Evolutionary conservation across 257 asterid species (phyloP).

Genomic region (Ilex aquifolium): DNA sequence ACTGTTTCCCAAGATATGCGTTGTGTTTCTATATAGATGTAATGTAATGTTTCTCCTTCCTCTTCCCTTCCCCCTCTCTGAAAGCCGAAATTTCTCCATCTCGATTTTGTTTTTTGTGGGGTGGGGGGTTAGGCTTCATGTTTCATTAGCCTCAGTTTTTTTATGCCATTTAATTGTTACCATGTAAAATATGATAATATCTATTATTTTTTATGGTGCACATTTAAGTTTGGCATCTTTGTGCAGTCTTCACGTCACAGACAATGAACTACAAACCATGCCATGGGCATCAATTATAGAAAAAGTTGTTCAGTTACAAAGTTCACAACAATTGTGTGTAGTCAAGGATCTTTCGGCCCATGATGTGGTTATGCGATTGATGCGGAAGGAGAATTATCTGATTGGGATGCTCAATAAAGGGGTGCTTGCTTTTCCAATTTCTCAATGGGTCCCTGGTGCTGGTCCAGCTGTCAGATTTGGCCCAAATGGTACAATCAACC

Average conservation of each 20-base stretch:
- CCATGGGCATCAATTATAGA: slow-evolving; percentile 90
- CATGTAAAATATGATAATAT: neutral
- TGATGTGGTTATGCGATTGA: slow-evolving; percentile 84
- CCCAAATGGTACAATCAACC: slow-evolving; percentile 41
- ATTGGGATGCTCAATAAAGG: slow-evolving; percentile 99
- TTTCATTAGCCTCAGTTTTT: too few species aligned
- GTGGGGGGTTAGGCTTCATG: too few species aligned
- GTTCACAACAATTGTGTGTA: slow-evolving; percentile 59
- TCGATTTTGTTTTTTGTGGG: too few species aligned
- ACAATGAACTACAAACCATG: slow-evolving; percentile 85
- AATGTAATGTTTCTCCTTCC: too few species aligned
- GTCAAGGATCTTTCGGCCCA: slow-evolving; percentile 86
- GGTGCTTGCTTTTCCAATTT: slow-evolving; percentile 82
- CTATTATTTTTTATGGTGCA: neutral
- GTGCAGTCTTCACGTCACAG: slow-evolving; percentile 78
- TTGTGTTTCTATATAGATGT: too few species aligned
- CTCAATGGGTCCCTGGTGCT: slow-evolving; percentile 79
- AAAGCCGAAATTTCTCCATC: neutral
- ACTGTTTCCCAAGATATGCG: too few species aligned
- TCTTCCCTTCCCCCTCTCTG: neutral
- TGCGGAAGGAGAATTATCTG: slow-evolving; percentile 96
- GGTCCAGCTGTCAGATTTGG: slow-evolving; percentile 49
- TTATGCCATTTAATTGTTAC: too few species aligned
- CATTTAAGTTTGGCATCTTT: neutral
- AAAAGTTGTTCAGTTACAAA: slow-evolving; percentile 69